phyloP scores from a whole-genome alignment of 306 rosid species.

The Calophaca sinica region DNA sequence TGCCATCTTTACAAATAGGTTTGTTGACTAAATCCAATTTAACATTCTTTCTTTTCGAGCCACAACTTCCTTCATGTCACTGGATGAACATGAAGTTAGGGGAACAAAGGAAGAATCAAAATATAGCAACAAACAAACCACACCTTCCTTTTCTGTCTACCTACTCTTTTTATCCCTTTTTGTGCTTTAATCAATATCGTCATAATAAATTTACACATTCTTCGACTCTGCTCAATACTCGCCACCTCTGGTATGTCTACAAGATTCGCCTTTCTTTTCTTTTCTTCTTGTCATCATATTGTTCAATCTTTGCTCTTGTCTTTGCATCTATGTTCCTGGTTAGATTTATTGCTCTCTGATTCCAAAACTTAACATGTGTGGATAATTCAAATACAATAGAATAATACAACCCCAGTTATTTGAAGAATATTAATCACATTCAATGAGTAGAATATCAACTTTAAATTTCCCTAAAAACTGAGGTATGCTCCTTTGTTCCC shows the following conservation, averaged over 20 bases:
- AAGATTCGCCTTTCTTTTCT: conserved; percentile 21
- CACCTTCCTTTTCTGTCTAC: conserved; percentile 39
- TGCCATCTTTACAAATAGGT: conserved; percentile 10
- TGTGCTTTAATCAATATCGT: conserved; percentile 5
- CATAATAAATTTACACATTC: conserved; percentile 25
- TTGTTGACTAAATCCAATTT: conserved; percentile 53
- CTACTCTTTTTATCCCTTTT: conserved; percentile 17
- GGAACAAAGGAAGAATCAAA: conserved; percentile 28
- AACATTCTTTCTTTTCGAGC: neutral
- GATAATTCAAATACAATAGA: neutral
- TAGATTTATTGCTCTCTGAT: neutral
- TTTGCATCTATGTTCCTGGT: neutral
- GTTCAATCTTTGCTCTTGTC: conserved; percentile 13
- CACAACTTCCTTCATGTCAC: conserved; percentile 38
- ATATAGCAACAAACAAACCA: conserved; percentile 28
- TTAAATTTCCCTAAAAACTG: neutral
- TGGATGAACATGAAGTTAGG: conserved; percentile 52
- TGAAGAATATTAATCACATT: conserved; percentile 30
- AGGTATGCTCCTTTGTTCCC: conserved; percentile 24
- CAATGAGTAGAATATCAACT: conserved; percentile 5
- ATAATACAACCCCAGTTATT: conserved; percentile 2
- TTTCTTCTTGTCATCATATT: neutral
- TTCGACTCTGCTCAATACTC: neutral
- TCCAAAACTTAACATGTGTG: neutral
- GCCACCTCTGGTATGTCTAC: conserved; percentile 42